Evolutionary conservation across 768 basidiomycete species (phyloP).

Genomic region (Cystobasidium onofrii): DNA sequence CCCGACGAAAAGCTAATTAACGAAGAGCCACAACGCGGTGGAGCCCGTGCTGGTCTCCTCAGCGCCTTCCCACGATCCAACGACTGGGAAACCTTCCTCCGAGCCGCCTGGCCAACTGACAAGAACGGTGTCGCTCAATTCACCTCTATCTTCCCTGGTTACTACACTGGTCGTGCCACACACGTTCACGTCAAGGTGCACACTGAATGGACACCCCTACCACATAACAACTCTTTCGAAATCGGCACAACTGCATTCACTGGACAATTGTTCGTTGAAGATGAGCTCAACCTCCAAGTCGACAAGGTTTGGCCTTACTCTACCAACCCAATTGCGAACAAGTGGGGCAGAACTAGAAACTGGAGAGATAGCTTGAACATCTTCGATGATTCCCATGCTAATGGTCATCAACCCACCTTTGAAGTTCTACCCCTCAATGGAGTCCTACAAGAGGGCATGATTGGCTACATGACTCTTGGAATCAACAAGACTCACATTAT

Average conservation of each 20-base stretch:
- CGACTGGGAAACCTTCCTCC: conserved; percentile 44
- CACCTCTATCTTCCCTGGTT: conserved; percentile 44
- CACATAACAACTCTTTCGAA: conserved; percentile 40
- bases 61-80: conserved; percentile 43
- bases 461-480: conserved; percentile 44
- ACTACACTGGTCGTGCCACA: conserved; percentile 40
- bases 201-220: conserved; percentile 40
- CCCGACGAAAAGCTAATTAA: conserved; percentile 40
- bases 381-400: conserved; percentile 43
- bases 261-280: conserved; percentile 45
- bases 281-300: conserved; percentile 43
- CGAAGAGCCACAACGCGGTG: conserved; percentile 41
- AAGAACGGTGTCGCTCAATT: conserved; percentile 45
- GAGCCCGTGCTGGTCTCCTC: conserved; percentile 43
- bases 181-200: conserved; percentile 42
- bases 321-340: conserved; percentile 42
- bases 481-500: conserved; percentile 35
- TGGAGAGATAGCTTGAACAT: conserved; percentile 45
- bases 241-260: conserved; percentile 42
- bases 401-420: conserved; percentile 44
- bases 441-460: conserved; percentile 43
- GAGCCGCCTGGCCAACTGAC: conserved; percentile 44
- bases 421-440: conserved; percentile 44
- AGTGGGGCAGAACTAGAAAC: conserved; percentile 45
- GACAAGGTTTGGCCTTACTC: conserved; percentile 44